Evolutionary conservation across 768 basidiomycete species (phyloP), one percentile per base, ranked within the genome.

Genomic region (Pleurotus ostreatus): DNA sequence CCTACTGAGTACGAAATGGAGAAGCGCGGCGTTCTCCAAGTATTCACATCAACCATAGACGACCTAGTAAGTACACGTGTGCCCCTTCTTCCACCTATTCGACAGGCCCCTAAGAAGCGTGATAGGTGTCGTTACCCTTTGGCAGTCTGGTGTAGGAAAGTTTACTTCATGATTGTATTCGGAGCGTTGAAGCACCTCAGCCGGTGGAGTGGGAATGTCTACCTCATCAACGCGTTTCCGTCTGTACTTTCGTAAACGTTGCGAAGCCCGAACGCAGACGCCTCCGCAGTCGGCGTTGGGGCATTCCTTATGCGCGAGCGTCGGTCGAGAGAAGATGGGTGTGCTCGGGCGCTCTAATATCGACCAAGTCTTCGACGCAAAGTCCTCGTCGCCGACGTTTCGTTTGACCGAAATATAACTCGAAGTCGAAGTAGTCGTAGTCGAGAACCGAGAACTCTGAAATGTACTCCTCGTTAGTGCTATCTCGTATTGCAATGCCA

Each of bases 381-480:
- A 37, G 13, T 56, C 60, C 20, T 64, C 60, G 34, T 53, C 46
- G 2, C 15, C 46, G 40, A 47, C 59, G 43, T 59, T 60, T 15
- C 37, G 37, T 4, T 60, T 55, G 18, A 64, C 60, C 5, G 61
- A 45, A 18, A 66, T 46, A 44, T 65, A 66, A 46, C 65, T 65
- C 15, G 66, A 65, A 6, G 64, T 65, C 6, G 66, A 65, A 15
- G 64, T 66, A 11, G 65, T 65, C 8, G 64, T 62, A 8, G 61
- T 62, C 3, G 65, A 66, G 39, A 63, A 65, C 9, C 59, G 48
- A 26, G 65, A 66, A 40, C 61, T 51, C 65, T 66, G 38, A 12
- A 15, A 12, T 8, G 18, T 9, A 9, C 30, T 11, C 8, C 26
- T 4, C 30, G 9, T 34, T 11, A 34, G 2, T 8, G 38, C 2